Evolutionary conservation across 306 rosid species (phyloP).

Genomic region (Luffa acutangula): DNA sequence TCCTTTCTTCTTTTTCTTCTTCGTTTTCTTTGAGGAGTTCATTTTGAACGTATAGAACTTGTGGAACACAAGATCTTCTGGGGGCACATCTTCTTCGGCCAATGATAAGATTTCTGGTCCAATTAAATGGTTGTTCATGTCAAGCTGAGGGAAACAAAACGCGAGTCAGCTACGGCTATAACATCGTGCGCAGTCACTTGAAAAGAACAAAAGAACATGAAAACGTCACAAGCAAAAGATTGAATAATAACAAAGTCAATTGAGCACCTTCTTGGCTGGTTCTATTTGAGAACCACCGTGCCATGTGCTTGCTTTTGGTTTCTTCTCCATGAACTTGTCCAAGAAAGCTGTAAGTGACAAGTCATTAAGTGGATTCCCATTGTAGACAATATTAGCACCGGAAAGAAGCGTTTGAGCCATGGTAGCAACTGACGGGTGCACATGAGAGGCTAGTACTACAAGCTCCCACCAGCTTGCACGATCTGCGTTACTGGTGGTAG

Average conservation of each 20-base stretch:
- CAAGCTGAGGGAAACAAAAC: conserved; percentile 42
- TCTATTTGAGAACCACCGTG: conserved; percentile 96
- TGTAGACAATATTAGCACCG: conserved; percentile 79
- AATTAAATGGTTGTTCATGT: conserved; percentile 50
- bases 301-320: conserved; percentile 74
- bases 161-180: conserved; percentile 8
- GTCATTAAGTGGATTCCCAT: conserved; percentile 82
- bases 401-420: conserved; percentile 86
- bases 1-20: conserved; percentile 67
- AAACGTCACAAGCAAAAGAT: neutral
- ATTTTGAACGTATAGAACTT: conserved; percentile 74
- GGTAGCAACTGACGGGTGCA: conserved; percentile 86
- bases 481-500: conserved; percentile 67
- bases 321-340: conserved; percentile 97
- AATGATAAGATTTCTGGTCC: conserved; percentile 72
- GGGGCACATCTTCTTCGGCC: conserved; percentile 80
- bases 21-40: conserved; percentile 47
- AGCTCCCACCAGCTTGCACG: conserved; percentile 94
- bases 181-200: neutral
- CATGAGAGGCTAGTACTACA: conserved; percentile 73
- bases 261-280: conserved; percentile 75
- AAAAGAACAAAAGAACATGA: neutral
- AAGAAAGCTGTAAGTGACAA: conserved; percentile 74
- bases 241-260: neutral
- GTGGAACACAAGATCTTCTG: conserved; percentile 93